A percentile compares a stretch with the other conserved stretches of the same genome.
Conservation (phyloP, 2,329 filamentous ascomycete genomes). For the Colletotrichum somersetense region DNA sequence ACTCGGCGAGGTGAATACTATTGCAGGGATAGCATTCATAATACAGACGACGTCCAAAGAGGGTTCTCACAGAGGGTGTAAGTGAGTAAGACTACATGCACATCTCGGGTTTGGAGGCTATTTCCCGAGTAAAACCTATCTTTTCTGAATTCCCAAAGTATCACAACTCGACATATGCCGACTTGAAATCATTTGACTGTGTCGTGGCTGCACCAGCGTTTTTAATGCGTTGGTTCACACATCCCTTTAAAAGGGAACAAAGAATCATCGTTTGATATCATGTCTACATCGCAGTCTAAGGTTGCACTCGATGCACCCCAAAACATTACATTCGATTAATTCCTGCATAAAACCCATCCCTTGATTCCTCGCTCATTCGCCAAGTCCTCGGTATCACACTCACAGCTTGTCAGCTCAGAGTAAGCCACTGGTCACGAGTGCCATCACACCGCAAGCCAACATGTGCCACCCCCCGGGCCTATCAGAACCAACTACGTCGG, state of each 20-base stretch:
- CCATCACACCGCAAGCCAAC: background rate
- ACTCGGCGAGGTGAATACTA: background rate
- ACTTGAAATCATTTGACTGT: fast-evolving
- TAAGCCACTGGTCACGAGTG: background rate
- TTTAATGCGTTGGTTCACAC: background rate
- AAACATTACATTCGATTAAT: too few relatives aligned
- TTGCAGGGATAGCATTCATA: background rate
- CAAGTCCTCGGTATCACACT: background rate
- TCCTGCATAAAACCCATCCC: background rate
- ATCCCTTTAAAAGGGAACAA: fast-evolving
- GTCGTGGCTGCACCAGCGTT: background rate
- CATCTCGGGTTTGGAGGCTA: background rate
- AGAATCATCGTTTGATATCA: fast-evolving
- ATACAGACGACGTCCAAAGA: too few relatives aligned
- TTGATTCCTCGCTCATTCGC: too few relatives aligned
- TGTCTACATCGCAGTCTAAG: fast-evolving
- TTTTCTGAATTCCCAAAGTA: too few relatives aligned
- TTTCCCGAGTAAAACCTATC: too few relatives aligned
- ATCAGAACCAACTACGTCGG: slow-evolving; percentile 1
- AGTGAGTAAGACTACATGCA: background rate
- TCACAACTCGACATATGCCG: fast-evolving
- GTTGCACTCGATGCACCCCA: too few relatives aligned
- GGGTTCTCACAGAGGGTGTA: background rate
- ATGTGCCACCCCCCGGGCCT: background rate
- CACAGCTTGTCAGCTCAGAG: too few relatives aligned